Percentiles rank a stretch among this genome's conserved stretches.
These are phyloP conservation scores for Peterozyma xylosa DNA, from an alignment of 805 yeast genomes.

Conservation along the genomic window DNA sequence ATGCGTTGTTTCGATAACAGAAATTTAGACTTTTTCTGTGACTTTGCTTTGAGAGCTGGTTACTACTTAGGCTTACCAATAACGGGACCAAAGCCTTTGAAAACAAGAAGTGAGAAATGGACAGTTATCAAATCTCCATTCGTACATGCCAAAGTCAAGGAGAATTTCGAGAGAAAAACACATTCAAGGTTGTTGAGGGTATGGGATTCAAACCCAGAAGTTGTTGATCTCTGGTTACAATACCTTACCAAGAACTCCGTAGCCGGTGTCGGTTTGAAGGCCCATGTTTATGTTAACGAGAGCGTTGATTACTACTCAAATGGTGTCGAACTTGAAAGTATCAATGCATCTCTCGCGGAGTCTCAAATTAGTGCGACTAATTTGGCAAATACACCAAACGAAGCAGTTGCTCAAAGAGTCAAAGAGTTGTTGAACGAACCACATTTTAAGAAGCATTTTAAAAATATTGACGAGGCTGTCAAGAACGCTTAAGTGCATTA, in stretches of 20 bases:
- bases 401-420: constrained; percentile 59
- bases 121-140: constrained; percentile 92
- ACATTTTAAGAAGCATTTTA: constrained; percentile 52
- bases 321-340: constrained; percentile 12
- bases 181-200: constrained; percentile 66
- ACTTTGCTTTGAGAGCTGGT: constrained; percentile 86
- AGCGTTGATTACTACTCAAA: constrained; percentile 32
- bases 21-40: constrained; percentile 67
- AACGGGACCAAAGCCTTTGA: constrained; percentile 61
- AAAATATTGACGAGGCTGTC: constrained; percentile 13
- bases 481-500: constrained; percentile 4
- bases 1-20: constrained; percentile 66
- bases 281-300: constrained; percentile 53
- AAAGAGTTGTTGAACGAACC: constrained; percentile 65
- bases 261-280: constrained; percentile 79
- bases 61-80: constrained; percentile 86
- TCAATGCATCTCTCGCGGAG: constrained; percentile 17
- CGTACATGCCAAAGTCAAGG: constrained; percentile 89
- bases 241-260: constrained; percentile 70
- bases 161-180: constrained; percentile 87
- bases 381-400: constrained; percentile 18
- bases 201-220: constrained; percentile 82
- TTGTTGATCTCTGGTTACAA: constrained; percentile 74
- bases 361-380: constrained; percentile 12
- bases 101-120: constrained; percentile 77